Conservation (phyloP, 1,284 basidiomycete genomes). For the Dichomitus squalens region DNA sequence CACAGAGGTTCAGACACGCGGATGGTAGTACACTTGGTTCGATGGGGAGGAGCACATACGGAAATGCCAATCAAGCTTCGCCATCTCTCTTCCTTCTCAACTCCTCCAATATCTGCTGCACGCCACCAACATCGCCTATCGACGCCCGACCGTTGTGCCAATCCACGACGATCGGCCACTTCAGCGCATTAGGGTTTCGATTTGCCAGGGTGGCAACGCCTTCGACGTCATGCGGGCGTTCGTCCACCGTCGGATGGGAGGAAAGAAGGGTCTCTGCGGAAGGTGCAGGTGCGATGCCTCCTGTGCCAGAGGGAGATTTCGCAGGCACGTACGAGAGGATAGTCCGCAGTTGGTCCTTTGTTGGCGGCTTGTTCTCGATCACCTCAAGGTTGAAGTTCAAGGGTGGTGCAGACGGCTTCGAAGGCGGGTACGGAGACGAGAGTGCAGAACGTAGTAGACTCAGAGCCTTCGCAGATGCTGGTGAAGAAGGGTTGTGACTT, state of each 20-base stretch:
- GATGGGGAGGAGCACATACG: neutral
- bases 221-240: constrained; percentile 43
- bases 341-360: constrained; percentile 63
- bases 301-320: constrained; percentile 21
- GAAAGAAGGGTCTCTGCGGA: constrained; percentile 51
- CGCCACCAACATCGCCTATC: constrained; percentile 69
- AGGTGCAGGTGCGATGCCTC: constrained; percentile 26
- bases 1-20: no score
- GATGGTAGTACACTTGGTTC: neutral
- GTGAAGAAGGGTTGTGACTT: constrained; percentile 67
- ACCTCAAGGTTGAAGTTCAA: constrained; percentile 73
- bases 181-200: constrained; percentile 51
- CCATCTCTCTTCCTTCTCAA: constrained; percentile 66
- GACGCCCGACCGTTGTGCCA: constrained; percentile 70
- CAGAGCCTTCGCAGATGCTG: constrained; percentile 62
- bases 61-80: constrained; percentile 34
- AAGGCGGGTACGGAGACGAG: constrained; percentile 60
- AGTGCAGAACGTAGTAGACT: constrained; percentile 58
- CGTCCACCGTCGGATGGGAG: constrained; percentile 53
- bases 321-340: constrained; percentile 63
- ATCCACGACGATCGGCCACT: constrained; percentile 80
- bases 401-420: constrained; percentile 45
- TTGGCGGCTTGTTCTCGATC: constrained; percentile 64
- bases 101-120: constrained; percentile 61
- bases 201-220: constrained; percentile 53